phyloP scores from a whole-genome alignment of 768 basidiomycete genomes.

The Phanerodontia chrysosporium region DNA sequence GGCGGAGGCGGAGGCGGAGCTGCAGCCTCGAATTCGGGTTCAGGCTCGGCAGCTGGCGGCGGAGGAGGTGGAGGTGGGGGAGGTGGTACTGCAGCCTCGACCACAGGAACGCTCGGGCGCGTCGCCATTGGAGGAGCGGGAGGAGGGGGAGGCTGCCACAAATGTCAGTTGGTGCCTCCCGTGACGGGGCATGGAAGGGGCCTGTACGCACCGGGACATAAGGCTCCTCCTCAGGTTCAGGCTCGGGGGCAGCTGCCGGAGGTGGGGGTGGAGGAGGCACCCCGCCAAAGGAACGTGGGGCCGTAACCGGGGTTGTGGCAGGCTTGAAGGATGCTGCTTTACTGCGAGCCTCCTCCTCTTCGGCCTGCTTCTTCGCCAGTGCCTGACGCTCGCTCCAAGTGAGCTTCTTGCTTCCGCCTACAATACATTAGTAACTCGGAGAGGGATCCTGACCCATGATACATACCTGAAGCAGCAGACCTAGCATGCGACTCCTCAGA shows the following conservation, averaged over 20 bases:
- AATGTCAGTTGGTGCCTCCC: not conserved
- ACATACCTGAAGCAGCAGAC: conserved; percentile 4
- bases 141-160: conserved; percentile 17
- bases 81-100: conserved; percentile 24
- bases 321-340: conserved; percentile 47
- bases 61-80: conserved; percentile 31
- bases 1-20: conserved; percentile 29
- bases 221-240: conserved; percentile 21
- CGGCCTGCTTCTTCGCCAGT: conserved; percentile 79
- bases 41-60: conserved; percentile 22
- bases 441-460: no score
- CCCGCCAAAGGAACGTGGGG: conserved; percentile 13
- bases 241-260: conserved; percentile 20
- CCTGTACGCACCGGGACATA: not conserved
- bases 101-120: conserved; percentile 6
- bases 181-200: no score
- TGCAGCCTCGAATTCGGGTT: conserved; percentile 11
- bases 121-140: conserved; percentile 16
- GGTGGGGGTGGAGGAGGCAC: conserved; percentile 12
- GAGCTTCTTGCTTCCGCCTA: conserved; percentile 59
- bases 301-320: conserved; percentile 9
- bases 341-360: conserved; percentile 71
- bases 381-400: conserved; percentile 96
- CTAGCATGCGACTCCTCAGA: conserved; percentile 27
- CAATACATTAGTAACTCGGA: no score